A percentile compares a stretch with the other conserved stretches of the same genome.
Evolutionary conservation across 331 rosid genomes (phyloP).

Genomic region (Rosa hybrid): DNA sequence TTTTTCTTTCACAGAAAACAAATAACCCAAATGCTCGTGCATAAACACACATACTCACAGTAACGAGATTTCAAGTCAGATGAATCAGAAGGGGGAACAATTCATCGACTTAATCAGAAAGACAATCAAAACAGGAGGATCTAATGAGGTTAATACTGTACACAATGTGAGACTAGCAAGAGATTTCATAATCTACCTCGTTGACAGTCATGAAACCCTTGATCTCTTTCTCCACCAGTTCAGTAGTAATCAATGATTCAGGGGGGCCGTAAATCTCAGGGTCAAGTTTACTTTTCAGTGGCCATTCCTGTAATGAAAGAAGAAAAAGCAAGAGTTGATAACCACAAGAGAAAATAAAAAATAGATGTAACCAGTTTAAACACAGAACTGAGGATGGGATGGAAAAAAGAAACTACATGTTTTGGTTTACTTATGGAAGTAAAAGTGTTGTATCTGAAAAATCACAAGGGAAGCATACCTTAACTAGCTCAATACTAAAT

Average conservation of each 20-base stretch:
- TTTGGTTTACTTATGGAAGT: not conserved
- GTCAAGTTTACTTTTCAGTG: constrained; percentile 50
- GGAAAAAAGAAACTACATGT: not conserved
- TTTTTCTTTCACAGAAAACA: not conserved
- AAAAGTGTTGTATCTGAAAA: not conserved
- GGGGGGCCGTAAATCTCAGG: constrained; percentile 49
- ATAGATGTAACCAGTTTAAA: not conserved
- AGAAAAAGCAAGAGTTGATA: not conserved
- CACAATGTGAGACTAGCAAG: not conserved
- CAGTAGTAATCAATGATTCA: constrained; percentile 54
- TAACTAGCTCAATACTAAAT: constrained; percentile 48
- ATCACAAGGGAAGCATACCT: constrained; percentile 22
- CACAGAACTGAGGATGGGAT: not conserved
- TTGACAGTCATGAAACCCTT: constrained; percentile 36
- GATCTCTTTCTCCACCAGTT: constrained; percentile 45
- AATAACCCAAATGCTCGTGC: too few relatives aligned
- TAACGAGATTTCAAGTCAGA: not conserved
- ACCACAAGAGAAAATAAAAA: not conserved
- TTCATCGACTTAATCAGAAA: not conserved
- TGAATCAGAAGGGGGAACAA: not conserved
- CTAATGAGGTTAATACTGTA: not conserved
- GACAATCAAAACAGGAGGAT: not conserved
- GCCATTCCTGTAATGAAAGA: constrained; percentile 50
- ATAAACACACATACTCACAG: not conserved
- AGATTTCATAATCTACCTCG: constrained; percentile 29